These are phyloP conservation scores for Fusarium fracticaudum DNA, from an alignment of 2,329 filamentous ascomycete genomes.

Conservation along the genomic window DNA sequence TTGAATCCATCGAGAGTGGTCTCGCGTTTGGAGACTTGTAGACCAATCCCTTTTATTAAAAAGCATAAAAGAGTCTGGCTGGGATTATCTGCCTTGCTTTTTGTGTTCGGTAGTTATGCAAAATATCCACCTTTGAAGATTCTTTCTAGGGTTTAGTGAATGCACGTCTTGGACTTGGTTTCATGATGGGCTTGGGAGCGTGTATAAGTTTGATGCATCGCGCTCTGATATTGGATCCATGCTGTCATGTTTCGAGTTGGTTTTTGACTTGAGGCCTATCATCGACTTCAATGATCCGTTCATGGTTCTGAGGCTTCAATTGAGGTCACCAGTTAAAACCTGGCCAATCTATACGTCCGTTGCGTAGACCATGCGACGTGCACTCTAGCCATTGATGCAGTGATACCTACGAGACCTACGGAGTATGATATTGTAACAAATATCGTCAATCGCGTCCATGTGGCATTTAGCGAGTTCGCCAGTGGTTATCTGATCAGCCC, in stretches of 20 bases:
- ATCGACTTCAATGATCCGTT: not conserved
- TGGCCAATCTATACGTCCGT: not conserved
- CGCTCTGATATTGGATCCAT: not conserved
- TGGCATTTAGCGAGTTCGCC: not conserved
- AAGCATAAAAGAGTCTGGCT: constrained; percentile 8
- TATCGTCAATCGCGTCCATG: constrained; percentile 2
- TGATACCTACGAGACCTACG: not conserved
- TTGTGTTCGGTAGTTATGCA: not conserved
- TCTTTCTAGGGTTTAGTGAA: not conserved
- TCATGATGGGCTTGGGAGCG: not conserved
- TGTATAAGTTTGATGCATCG: not conserved
- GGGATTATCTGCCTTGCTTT: not conserved
- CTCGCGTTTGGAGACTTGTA: constrained; percentile 25
- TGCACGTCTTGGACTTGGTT: not conserved
- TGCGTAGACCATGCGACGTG: not conserved
- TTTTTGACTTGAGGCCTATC: rapidly evolving
- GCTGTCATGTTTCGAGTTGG: not conserved
- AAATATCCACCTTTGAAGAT: not conserved
- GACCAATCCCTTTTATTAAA: constrained; percentile 21
- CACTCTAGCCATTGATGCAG: not conserved
- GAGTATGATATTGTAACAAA: not conserved
- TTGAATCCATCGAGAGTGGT: not conserved
- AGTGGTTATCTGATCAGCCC: not conserved
- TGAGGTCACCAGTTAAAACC: not conserved
- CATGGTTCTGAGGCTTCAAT: too few relatives aligned